These are phyloP conservation scores for Streptanthus diversifolius DNA, from an alignment of 345 rosid species.

Conservation along the genomic window DNA sequence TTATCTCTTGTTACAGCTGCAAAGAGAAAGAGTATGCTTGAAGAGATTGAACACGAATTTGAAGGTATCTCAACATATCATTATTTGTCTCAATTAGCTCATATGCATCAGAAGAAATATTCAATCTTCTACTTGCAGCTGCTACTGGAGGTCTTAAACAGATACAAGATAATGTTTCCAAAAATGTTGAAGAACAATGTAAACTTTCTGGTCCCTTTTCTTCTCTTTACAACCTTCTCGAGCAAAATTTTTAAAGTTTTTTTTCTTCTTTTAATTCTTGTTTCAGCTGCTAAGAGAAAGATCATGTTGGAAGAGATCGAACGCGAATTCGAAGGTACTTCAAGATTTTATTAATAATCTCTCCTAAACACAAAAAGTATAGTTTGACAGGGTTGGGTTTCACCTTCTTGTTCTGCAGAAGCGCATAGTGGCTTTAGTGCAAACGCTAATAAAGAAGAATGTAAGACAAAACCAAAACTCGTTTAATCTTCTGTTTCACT, in stretches of 20 bases:
- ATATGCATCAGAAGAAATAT: neutral
- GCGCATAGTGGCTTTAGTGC: constrained; percentile 2
- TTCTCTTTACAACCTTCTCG: neutral
- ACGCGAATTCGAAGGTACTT: constrained; percentile 30
- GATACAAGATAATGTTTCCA: neutral
- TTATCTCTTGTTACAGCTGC: constrained; percentile 16
- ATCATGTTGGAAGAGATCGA: constrained; percentile 26
- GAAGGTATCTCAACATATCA: constrained; percentile 19
- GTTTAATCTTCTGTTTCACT: neutral
- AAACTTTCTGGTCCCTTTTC: neutral
- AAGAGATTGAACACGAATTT: constrained; percentile 21
- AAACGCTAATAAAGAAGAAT: neutral
- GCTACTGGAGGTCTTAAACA: constrained; percentile 5
- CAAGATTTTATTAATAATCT: neutral
- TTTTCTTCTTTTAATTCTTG: neutral
- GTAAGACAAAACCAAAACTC: neutral
- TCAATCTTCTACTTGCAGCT: constrained; percentile 4
- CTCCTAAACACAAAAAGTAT: neutral
- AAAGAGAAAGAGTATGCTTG: constrained; percentile 6
- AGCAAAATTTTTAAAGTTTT: neutral
- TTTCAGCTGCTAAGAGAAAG: constrained; percentile 22
- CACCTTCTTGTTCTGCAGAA: constrained; percentile 12
- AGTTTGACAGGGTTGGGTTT: neutral
- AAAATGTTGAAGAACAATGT: constrained; percentile 10
- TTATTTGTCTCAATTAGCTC: neutral